Base-by-base conservation (phyloP, 2,329 filamentous ascomycete genomes). In the Zarea fungicola region DNA sequence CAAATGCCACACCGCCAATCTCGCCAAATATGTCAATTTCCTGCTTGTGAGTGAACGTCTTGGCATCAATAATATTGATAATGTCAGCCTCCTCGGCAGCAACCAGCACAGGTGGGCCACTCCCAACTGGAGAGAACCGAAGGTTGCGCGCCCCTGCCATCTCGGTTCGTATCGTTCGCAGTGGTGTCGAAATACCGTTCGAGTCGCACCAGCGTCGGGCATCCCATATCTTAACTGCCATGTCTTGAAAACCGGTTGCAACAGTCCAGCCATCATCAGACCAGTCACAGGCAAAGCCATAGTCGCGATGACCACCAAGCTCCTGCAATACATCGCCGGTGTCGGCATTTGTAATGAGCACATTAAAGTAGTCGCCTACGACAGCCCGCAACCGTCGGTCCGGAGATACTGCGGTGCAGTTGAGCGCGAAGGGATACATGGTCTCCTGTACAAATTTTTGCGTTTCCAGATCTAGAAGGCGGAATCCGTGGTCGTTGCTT, bases 221-320 rank as follows among this genome's bases (percentile, higher is more conserved):
- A 62, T 92, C 87, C 82, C 85, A 91, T 42, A 92, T 80, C 54
- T 83, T 81, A 55, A 91, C 75, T 23, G 75, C 77, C 61, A 77
- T 84, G 63, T 92, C 87, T 64, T 92, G 87, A 53, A 84, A 85
- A 19, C 83, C 87, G 0, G 87, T 91, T 11, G 87, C 87, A 18
- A 91, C 76, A 11, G 83, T 84, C 69, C 83, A 82, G 26, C 86
- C 87, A 60, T 91, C 84, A 46, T 85, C 81, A 16, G 86, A 84
- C 87, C 87, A 92, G 55, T 85, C 87, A 58, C 85, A 89, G 2
- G 87, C 81, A 58, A 91, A 92, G 2, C 82, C 85, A 56, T 77
- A 86, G 59, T 90, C 86, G 13, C 72, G 72, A 59, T 89, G 85
- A 2, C 84, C 83, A 4, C 70, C 65, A 2, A 91, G 75, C 22